phyloP scores from a whole-genome alignment of 2,329 filamentous ascomycete species.

The Lomentospora prolificans region DNA sequence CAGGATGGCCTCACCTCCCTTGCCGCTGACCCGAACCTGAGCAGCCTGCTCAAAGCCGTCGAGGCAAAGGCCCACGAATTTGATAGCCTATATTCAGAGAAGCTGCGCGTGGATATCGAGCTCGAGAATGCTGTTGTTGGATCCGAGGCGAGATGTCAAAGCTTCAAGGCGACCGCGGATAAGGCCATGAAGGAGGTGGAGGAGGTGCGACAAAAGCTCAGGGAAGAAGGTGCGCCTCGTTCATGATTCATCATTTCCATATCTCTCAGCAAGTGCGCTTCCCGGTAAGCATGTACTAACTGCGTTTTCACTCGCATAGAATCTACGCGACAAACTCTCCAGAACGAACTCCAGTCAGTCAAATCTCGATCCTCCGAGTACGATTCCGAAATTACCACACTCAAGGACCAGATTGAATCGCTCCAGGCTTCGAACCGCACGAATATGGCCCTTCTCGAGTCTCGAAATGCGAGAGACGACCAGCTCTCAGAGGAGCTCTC shows the following conservation, averaged over 20 bases:
- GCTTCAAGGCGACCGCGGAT: slow-evolving; percentile 70
- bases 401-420: slow-evolving; percentile 74
- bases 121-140: slow-evolving; percentile 81
- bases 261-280: background rate
- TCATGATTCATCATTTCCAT: background rate
- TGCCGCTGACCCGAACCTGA: slow-evolving; percentile 64
- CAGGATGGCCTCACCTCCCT: slow-evolving; percentile 52
- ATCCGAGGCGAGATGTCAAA: slow-evolving; percentile 72
- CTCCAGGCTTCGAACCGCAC: slow-evolving; percentile 90
- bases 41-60: slow-evolving; percentile 63
- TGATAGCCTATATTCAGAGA: slow-evolving; percentile 75
- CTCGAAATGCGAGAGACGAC: slow-evolving; percentile 80
- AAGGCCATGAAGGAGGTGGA: slow-evolving; percentile 78
- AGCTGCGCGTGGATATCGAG: slow-evolving; percentile 83
- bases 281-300: background rate
- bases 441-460: slow-evolving; percentile 77
- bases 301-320: slow-evolving; percentile 40
- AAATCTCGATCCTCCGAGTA: slow-evolving; percentile 68
- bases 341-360: slow-evolving; percentile 71
- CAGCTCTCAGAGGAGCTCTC: slow-evolving; percentile 78
- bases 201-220: slow-evolving; percentile 69
- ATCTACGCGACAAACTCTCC: slow-evolving; percentile 61
- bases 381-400: slow-evolving; percentile 61
- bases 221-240: slow-evolving; percentile 60
- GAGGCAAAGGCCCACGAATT: slow-evolving; percentile 71